These are phyloP conservation scores for Clarireedia hainanense DNA, from an alignment of 2,329 filamentous ascomycete species.

Conservation along the genomic window DNA sequence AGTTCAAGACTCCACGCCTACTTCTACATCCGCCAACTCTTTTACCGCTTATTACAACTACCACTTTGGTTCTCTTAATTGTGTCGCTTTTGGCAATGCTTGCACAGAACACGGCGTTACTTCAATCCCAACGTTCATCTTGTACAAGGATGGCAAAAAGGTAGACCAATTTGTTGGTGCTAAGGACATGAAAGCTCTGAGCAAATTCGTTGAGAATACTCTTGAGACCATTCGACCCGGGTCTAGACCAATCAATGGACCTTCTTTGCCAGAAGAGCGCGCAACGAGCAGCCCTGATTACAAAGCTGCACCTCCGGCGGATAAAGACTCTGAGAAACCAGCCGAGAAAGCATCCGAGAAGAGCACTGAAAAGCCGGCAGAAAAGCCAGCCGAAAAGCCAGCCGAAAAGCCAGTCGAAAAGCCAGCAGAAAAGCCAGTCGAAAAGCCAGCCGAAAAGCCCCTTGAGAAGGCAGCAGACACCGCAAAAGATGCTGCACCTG, in stretches of 20 bases:
- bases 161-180: conserved; percentile 56
- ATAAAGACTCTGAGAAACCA: conserved; percentile 10
- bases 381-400: conserved; percentile 1
- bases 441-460: not conserved
- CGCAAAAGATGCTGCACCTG: not conserved
- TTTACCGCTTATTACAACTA: conserved; percentile 85
- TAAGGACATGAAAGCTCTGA: conserved; percentile 59
- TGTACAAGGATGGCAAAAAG: conserved; percentile 72
- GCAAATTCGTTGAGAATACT: conserved; percentile 63
- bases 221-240: conserved; percentile 76
- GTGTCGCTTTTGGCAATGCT: conserved; percentile 71
- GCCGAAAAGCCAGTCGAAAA: not conserved
- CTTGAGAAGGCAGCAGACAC: not conserved
- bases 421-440: not conserved
- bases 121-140: conserved; percentile 67
- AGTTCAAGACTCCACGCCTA: conserved; percentile 31
- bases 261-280: conserved; percentile 62
- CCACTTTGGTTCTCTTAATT: conserved; percentile 80
- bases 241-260: conserved; percentile 53
- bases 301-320: conserved; percentile 11
- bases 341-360: conserved; percentile 18
- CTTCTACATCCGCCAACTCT: conserved; percentile 40
- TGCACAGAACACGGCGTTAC: conserved; percentile 61
- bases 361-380: conserved; percentile 27
- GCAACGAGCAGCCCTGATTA: conserved; percentile 36